These are phyloP conservation scores for Sisymbrium irio DNA, from an alignment of 345 rosid genomes.

Conservation along the genomic window DNA sequence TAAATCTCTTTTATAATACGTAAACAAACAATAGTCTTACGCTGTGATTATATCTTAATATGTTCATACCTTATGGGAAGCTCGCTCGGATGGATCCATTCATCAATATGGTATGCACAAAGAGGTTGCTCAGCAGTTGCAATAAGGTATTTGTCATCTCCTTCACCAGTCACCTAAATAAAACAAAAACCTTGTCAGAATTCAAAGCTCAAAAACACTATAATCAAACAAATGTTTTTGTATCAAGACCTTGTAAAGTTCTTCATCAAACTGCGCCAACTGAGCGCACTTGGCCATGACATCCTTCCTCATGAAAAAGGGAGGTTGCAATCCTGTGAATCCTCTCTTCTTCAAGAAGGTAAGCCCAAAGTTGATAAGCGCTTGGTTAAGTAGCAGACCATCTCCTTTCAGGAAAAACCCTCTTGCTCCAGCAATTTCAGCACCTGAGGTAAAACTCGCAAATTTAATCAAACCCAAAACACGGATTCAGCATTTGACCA, in stretches of 20 bases:
- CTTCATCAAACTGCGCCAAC: conserved; percentile 86
- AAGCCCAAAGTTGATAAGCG: conserved; percentile 79
- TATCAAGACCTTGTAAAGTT: conserved; percentile 74
- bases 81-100: conserved; percentile 87
- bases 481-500: background rate
- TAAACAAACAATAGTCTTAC: background rate
- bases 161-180: conserved; percentile 87
- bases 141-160: conserved; percentile 90
- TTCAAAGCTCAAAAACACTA: background rate
- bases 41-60: background rate
- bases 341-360: conserved; percentile 69
- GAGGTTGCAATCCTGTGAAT: conserved; percentile 76
- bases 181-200: background rate
- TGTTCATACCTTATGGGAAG: conserved; percentile 68
- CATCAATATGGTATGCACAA: conserved; percentile 85
- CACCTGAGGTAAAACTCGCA: conserved; percentile 45
- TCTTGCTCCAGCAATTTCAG: conserved; percentile 84
- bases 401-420: conserved; percentile 84
- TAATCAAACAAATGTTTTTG: background rate
- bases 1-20: background rate
- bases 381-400: conserved; percentile 87
- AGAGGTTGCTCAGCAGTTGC: conserved; percentile 98
- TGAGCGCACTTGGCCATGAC: conserved; percentile 95
- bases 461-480: background rate
- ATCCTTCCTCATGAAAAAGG: conserved; percentile 89